Conservation (phyloP, 2,329 filamentous ascomycete species). For the Massarina eburnea region DNA sequence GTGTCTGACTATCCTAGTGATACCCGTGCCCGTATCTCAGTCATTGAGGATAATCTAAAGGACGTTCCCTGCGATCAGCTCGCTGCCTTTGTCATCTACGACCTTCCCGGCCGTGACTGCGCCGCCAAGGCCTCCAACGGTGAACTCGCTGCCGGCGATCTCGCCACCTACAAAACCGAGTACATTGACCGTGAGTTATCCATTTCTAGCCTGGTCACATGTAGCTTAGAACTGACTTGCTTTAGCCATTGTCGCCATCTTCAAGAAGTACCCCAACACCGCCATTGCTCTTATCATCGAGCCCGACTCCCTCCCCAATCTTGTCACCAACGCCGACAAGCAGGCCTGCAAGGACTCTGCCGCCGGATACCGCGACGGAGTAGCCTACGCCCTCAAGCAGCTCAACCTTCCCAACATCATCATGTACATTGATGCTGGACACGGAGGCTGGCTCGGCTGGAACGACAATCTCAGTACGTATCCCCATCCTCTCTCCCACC, state of each 20-base stretch:
- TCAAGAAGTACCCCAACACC: slow-evolving; percentile 57
- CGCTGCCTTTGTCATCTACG: slow-evolving; percentile 63
- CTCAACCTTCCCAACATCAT: slow-evolving; percentile 65
- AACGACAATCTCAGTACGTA: slow-evolving; percentile 56
- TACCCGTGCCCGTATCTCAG: slow-evolving; percentile 54
- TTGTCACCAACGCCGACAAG: slow-evolving; percentile 62
- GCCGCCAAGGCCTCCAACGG: slow-evolving; percentile 66
- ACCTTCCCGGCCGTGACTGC: slow-evolving; percentile 66
- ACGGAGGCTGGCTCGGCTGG: slow-evolving; percentile 69
- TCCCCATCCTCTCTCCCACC: background rate
- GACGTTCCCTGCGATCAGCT: slow-evolving; percentile 52
- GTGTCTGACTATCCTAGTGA: slow-evolving; percentile 41
- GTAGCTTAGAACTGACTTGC: slow-evolving; percentile 2
- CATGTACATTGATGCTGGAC: slow-evolving; percentile 67
- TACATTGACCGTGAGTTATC: slow-evolving; percentile 53
- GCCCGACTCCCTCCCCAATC: slow-evolving; percentile 65
- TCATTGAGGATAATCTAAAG: slow-evolving; percentile 54
- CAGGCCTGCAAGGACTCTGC: slow-evolving; percentile 59
- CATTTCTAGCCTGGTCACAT: background rate
- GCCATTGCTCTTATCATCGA: slow-evolving; percentile 52
- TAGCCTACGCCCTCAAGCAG: slow-evolving; percentile 59
- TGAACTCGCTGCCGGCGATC: slow-evolving; percentile 59
- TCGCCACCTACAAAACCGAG: slow-evolving; percentile 53
- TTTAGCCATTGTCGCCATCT: slow-evolving; percentile 53
- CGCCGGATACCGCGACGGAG: slow-evolving; percentile 59